Conservation (phyloP, 176 grass and related monocot species). For the Luzula sylvatica region DNA sequence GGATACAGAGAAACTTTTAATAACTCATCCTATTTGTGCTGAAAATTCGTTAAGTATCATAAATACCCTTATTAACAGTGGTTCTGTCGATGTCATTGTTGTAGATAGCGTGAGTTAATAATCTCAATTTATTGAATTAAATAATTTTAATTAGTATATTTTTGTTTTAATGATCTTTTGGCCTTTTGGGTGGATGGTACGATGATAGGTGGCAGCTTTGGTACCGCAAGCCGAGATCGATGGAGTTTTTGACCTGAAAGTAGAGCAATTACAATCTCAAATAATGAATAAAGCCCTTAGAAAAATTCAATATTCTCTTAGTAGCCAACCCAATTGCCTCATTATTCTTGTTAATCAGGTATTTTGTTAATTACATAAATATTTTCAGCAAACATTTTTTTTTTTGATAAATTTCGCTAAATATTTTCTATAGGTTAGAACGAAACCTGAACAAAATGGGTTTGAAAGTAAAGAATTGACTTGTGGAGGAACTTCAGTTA, state of each 20-base stretch:
- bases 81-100: conserved; percentile 79
- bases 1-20: conserved; percentile 67
- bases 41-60: conserved; percentile 90
- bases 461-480: conserved; percentile 44
- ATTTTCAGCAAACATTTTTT: not conserved
- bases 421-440: conserved; percentile 43
- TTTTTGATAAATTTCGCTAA: not conserved
- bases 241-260: conserved; percentile 39
- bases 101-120: conserved; percentile 71
- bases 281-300: conserved; percentile 83
- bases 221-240: conserved; percentile 71
- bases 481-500: conserved; percentile 75
- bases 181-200: no score
- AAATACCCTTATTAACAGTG: conserved; percentile 78
- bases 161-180: conserved; percentile 9
- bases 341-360: conserved; percentile 98
- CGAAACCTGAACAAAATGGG: conserved; percentile 27
- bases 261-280: conserved; percentile 50
- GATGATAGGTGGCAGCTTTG: conserved; percentile 83
- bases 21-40: conserved; percentile 64
- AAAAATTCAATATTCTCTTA: conserved; percentile 78
- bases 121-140: conserved; percentile 2
- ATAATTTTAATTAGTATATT: not conserved
- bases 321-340: conserved; percentile 46
- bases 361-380: conserved; percentile 1